These are phyloP conservation scores for Trichoderma asperelloides DNA, from an alignment of 495 filamentous ascomycete genomes.

Conservation along the genomic window DNA sequence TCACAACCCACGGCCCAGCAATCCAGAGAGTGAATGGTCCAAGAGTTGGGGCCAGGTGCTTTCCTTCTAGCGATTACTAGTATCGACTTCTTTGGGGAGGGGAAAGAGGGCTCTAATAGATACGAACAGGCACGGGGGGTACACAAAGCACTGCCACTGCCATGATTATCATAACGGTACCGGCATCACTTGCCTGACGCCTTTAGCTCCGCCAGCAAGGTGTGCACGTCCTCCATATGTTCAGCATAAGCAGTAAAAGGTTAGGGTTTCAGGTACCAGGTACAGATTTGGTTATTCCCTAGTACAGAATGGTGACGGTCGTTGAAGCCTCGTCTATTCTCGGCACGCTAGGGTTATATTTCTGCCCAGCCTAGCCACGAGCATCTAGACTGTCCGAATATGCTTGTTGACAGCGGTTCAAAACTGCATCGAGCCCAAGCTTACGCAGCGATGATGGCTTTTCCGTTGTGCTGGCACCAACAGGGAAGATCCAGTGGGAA, in stretches of 20 bases:
- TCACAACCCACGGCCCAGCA: no score
- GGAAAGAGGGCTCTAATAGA: background rate
- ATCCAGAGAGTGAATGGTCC: background rate
- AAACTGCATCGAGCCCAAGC: background rate
- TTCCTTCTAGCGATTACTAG: background rate
- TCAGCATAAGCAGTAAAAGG: constrained; percentile 1
- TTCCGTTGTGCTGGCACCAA: background rate
- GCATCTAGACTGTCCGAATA: background rate
- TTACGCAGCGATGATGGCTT: background rate
- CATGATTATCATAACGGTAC: background rate
- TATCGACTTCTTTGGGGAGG: background rate
- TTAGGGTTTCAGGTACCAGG: background rate
- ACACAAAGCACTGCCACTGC: background rate
- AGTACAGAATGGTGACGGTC: background rate
- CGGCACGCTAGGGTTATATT: background rate
- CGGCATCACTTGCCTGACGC: background rate
- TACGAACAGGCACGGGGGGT: background rate
- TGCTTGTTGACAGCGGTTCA: background rate
- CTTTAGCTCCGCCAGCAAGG: background rate
- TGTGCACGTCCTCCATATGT: background rate
- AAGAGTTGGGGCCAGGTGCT: background rate
- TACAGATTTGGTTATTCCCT: background rate
- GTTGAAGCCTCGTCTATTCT: background rate
- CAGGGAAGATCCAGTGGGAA: background rate
- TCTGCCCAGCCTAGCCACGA: background rate